Conservation (phyloP, 2,329 filamentous ascomycete genomes). For the Penicillium sp. region DNA sequence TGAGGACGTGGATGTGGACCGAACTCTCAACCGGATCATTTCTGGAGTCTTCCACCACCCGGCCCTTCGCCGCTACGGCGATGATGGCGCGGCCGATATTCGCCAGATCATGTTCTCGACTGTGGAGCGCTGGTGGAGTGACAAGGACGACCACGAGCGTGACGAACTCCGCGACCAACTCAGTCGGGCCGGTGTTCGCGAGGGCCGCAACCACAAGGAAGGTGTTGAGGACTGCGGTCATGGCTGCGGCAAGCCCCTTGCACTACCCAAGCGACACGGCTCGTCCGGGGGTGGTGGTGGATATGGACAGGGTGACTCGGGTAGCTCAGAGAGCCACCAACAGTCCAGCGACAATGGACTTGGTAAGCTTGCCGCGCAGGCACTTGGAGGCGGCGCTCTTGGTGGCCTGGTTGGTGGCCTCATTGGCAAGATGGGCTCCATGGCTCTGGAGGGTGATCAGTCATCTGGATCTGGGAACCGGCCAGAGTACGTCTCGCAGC, state of each 20-base stretch:
- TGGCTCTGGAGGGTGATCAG: constrained; percentile 54
- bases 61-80: constrained; percentile 63
- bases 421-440: constrained; percentile 53
- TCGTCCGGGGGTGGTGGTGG: constrained; percentile 15
- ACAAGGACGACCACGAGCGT: constrained; percentile 57
- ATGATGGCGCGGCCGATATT: constrained; percentile 66
- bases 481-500: constrained; percentile 14
- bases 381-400: constrained; percentile 58
- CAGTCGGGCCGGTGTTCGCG: constrained; percentile 68
- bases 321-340: constrained; percentile 15
- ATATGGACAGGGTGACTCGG: too few species aligned
- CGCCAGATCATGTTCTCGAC: constrained; percentile 71
- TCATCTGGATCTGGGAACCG: constrained; percentile 4
- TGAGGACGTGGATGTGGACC: constrained; percentile 61
- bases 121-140: constrained; percentile 76
- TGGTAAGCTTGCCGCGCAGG: constrained; percentile 52
- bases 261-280: constrained; percentile 58
- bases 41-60: constrained; percentile 83
- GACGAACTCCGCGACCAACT: constrained; percentile 67
- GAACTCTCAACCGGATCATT: constrained; percentile 69
- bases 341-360: constrained; percentile 29
- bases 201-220: constrained; percentile 78
- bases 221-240: constrained; percentile 79
- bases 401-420: constrained; percentile 66
- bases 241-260: constrained; percentile 73